Evolutionary conservation across 352 stramenopile species (phyloP).

Genomic region (Globisporangium recalcitrans): DNA sequence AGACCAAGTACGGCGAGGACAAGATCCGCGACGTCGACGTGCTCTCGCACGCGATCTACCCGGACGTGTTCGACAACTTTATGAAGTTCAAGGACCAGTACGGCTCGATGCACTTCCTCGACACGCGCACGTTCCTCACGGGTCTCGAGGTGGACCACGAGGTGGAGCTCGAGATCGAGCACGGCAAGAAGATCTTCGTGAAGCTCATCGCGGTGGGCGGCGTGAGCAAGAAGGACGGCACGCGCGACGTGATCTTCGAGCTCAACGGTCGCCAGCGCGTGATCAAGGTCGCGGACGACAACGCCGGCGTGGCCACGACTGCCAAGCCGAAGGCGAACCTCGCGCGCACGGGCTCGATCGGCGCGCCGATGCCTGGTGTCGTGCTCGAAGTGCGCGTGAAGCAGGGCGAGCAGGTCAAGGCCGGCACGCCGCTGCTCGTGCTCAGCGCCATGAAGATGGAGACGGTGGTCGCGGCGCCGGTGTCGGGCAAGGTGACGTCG

Average conservation of each 20-base stretch:
- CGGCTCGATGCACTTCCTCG: conserved; percentile 80
- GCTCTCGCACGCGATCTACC: conserved; percentile 92
- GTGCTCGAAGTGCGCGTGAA: conserved; percentile 95
- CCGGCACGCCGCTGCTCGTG: conserved; percentile 90
- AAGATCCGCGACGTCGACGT: conserved; percentile 94
- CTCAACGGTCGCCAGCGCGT: conserved; percentile 92
- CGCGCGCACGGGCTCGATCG: conserved; percentile 78
- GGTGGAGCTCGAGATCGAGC: conserved; percentile 87
- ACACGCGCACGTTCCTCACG: conserved; percentile 78
- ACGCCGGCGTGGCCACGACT: conserved; percentile 51
- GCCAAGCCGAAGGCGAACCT: conserved; percentile 86
- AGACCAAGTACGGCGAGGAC: conserved; percentile 80
- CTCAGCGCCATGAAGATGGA: conserved; percentile 99
- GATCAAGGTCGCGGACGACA: conserved; percentile 91
- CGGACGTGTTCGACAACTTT: conserved; percentile 80
- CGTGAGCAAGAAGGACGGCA: conserved; percentile 85
- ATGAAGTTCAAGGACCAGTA: conserved; percentile 86
- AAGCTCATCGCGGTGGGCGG: conserved; percentile 90
- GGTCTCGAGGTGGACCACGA: conserved; percentile 70
- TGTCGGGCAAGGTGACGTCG: conserved; percentile 86
- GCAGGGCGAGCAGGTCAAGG: conserved; percentile 90
- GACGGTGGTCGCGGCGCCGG: conserved; percentile 90
- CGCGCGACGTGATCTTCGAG: conserved; percentile 95
- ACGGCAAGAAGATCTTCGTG: conserved; percentile 96
- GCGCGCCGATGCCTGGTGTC: conserved; percentile 95